phyloP scores from a whole-genome alignment of 805 yeast genomes.

The Teunomyces funiuensis region DNA sequence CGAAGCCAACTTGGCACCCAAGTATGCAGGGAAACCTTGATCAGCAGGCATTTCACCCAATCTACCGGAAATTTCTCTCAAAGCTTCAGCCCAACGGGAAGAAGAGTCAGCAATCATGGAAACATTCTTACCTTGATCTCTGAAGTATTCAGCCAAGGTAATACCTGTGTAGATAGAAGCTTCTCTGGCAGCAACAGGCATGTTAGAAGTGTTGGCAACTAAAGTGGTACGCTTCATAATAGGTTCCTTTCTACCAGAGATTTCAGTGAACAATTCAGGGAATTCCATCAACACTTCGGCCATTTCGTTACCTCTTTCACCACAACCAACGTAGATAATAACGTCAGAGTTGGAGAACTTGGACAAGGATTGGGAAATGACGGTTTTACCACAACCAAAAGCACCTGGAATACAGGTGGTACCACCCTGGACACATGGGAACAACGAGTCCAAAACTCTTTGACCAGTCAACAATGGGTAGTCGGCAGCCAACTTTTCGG shows the following conservation, averaged over 20 bases:
- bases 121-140: constrained; percentile 99
- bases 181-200: constrained; percentile 99
- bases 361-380: constrained; percentile 94
- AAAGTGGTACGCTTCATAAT: constrained; percentile 98
- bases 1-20: constrained; percentile 98
- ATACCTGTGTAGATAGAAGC: constrained; percentile 99
- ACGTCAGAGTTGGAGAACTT: constrained; percentile 97
- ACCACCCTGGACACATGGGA: constrained; percentile 99
- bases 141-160: constrained; percentile 97
- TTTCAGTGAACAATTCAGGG: constrained; percentile 94
- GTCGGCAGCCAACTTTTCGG: constrained; percentile 90
- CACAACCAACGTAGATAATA: constrained; percentile 92
- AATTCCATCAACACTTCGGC: constrained; percentile 99
- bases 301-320: constrained; percentile 99
- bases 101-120: constrained; percentile 99
- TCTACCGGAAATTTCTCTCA: constrained; percentile 99
- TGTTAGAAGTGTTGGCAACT: constrained; percentile 97
- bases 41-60: constrained; percentile 99
- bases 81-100: constrained; percentile 99
- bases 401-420: constrained; percentile 99
- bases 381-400: constrained; percentile 99
- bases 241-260: constrained; percentile 92
- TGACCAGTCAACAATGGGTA: constrained; percentile 97
- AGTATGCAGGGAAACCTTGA: constrained; percentile 99
- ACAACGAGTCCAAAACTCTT: constrained; percentile 95